phyloP scores from a whole-genome alignment of 2,329 filamentous ascomycete species.

The Colletotrichum tabaci region DNA sequence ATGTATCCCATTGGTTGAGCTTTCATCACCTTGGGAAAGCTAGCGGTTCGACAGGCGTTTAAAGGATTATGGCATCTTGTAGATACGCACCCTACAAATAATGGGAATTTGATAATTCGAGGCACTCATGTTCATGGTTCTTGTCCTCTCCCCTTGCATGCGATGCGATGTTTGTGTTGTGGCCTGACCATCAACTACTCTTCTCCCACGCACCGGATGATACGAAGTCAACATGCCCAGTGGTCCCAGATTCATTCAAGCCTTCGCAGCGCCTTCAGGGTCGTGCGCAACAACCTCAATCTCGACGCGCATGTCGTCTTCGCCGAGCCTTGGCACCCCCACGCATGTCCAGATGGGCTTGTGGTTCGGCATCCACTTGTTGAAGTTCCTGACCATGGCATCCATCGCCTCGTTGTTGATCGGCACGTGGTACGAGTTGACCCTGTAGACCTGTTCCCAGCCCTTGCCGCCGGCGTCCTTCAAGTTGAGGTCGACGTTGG shows the following conservation, averaged over 20 bases:
- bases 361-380: conserved; percentile 67
- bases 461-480: conserved; percentile 68
- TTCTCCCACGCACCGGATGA: too few relatives aligned
- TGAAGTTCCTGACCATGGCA: conserved; percentile 62
- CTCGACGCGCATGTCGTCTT: conserved; percentile 69
- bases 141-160: neutral
- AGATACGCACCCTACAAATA: conserved; percentile 20
- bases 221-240: too few relatives aligned
- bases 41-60: conserved; percentile 26
- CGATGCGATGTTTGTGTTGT: too few relatives aligned
- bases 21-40: neutral
- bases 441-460: conserved; percentile 67
- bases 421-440: conserved; percentile 62
- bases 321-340: conserved; percentile 63
- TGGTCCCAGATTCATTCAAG: neutral
- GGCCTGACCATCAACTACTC: neutral
- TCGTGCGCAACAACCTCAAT: conserved; percentile 69
- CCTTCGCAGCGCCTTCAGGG: conserved; percentile 51
- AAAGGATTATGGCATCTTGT: conserved; percentile 10
- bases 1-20: conserved; percentile 18
- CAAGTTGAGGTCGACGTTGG: conserved; percentile 68
- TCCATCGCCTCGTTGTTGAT: conserved; percentile 57
- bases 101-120: conserved; percentile 21
- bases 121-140: neutral
- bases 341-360: conserved; percentile 68